A percentile compares a stretch with the other conserved stretches of the same genome.
These are phyloP conservation scores for Alternaria rosae DNA, from an alignment of 2,329 filamentous ascomycete genomes.

Conservation along the genomic window DNA sequence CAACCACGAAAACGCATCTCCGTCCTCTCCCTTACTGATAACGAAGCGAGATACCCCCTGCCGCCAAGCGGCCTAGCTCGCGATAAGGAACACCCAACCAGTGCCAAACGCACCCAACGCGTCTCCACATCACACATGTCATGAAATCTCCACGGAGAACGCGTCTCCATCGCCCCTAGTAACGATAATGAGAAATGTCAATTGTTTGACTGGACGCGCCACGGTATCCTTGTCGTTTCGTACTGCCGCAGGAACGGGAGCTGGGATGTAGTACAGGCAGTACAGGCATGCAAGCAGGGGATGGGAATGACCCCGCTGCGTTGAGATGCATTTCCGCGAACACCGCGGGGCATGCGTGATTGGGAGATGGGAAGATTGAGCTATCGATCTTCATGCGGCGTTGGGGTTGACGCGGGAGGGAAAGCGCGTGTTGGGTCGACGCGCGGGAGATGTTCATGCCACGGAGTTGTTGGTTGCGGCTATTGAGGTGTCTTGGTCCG, in stretches of 20 bases:
- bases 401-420: background rate
- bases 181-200: slow-evolving; percentile 24
- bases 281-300: too few species aligned
- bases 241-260: background rate
- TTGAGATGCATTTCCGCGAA: slow-evolving; percentile 25
- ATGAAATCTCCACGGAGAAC: slow-evolving; percentile 39
- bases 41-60: slow-evolving; percentile 12
- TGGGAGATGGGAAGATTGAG: slow-evolving; percentile 6
- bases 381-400: background rate
- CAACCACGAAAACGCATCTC: slow-evolving; percentile 18
- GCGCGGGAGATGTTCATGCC: slow-evolving; percentile 13
- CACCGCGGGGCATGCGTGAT: slow-evolving; percentile 24
- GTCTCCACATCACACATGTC: slow-evolving; percentile 3
- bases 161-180: background rate
- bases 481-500: background rate
- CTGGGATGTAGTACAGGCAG: background rate
- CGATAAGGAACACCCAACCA: slow-evolving; percentile 16
- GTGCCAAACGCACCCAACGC: background rate
- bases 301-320: background rate
- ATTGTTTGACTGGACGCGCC: slow-evolving; percentile 16
- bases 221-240: background rate
- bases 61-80: slow-evolving; percentile 15
- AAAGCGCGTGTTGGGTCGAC: background rate
- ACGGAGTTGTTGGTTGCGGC: slow-evolving; percentile 13
- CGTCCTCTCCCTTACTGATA: slow-evolving; percentile 16